phyloP scores from a whole-genome alignment of 2,329 filamentous ascomycete genomes.

The Monosporascus sp. region DNA sequence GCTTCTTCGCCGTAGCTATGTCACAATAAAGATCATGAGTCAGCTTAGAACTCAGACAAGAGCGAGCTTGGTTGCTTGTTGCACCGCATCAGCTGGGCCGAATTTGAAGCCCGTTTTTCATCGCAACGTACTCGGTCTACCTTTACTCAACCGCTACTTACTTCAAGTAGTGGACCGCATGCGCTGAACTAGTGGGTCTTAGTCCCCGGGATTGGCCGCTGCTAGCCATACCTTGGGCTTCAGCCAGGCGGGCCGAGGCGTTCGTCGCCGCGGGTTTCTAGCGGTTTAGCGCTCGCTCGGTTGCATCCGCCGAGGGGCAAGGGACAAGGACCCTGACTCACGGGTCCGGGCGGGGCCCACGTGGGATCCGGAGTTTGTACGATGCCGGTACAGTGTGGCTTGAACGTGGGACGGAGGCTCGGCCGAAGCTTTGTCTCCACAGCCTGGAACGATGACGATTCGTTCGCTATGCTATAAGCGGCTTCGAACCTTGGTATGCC shows the following conservation, averaged over 20 bases:
- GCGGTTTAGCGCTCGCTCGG: slow-evolving; percentile 12
- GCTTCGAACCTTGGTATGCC: not conserved
- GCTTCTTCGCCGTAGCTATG: slow-evolving; percentile 12
- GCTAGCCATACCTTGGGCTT: slow-evolving; percentile 12
- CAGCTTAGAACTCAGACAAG: not conserved
- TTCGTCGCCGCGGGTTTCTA: slow-evolving; percentile 6
- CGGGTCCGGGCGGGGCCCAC: not conserved
- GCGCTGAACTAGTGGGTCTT: slow-evolving; percentile 12
- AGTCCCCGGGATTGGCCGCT: slow-evolving; percentile 5
- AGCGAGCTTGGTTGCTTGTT: too few species aligned
- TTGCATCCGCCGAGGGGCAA: slow-evolving; percentile 13
- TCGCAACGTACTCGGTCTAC: too few species aligned
- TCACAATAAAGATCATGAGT: not conserved
- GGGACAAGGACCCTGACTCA: slow-evolving; percentile 3
- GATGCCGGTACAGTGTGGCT: not conserved
- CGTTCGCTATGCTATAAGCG: not conserved
- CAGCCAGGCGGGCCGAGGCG: slow-evolving; percentile 1
- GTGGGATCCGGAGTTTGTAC: slow-evolving; percentile 4
- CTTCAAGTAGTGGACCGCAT: slow-evolving; percentile 21
- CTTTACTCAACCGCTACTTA: slow-evolving; percentile 7
- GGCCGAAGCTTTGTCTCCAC: too few species aligned
- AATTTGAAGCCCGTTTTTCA: not conserved
- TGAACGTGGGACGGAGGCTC: too few species aligned
- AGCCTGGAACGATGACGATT: not conserved
- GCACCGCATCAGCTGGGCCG: too few species aligned